A percentile compares a stretch with the other conserved stretches of the same genome.
Evolutionary conservation across 1,284 basidiomycete species (phyloP).

Genomic region (Tilletia setariae): DNA sequence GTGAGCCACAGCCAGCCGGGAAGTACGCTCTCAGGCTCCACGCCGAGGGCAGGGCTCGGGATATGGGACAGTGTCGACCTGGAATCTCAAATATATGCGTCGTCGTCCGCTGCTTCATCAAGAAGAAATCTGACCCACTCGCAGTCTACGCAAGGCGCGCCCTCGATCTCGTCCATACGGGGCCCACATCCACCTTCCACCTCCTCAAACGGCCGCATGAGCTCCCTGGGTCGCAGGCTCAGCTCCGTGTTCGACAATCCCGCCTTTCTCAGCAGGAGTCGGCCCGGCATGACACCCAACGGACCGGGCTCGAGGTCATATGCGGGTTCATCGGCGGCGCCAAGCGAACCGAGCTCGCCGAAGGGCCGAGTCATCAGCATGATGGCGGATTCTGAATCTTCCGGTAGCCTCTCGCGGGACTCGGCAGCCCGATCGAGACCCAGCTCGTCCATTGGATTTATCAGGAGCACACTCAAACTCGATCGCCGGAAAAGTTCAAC

Average conservation of each 20-base stretch:
- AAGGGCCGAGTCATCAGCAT: neutral
- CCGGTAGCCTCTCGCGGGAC: neutral
- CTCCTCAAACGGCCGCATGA: conserved; percentile 1
- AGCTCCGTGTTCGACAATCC: conserved; percentile 9
- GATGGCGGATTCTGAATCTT: neutral
- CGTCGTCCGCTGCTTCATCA: neutral
- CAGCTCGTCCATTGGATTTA: conserved; percentile 3
- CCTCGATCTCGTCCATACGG: neutral
- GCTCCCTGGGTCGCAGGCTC: neutral
- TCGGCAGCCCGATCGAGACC: neutral
- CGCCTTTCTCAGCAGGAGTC: neutral
- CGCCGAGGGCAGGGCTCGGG: neutral
- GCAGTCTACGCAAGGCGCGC: neutral
- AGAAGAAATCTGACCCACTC: neutral
- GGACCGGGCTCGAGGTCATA: neutral
- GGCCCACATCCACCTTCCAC: neutral
- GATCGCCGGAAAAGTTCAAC: neutral
- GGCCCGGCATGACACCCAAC: neutral
- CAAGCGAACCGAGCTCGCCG: neutral
- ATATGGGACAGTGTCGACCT: neutral
- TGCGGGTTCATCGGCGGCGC: neutral
- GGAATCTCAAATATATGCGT: neutral
- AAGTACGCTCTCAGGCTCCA: no score
- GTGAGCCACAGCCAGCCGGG: no score
- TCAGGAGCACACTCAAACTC: neutral